Base-by-base conservation (phyloP, 2,329 filamentous ascomycete genomes). In the Nectriaceae sp. region DNA sequence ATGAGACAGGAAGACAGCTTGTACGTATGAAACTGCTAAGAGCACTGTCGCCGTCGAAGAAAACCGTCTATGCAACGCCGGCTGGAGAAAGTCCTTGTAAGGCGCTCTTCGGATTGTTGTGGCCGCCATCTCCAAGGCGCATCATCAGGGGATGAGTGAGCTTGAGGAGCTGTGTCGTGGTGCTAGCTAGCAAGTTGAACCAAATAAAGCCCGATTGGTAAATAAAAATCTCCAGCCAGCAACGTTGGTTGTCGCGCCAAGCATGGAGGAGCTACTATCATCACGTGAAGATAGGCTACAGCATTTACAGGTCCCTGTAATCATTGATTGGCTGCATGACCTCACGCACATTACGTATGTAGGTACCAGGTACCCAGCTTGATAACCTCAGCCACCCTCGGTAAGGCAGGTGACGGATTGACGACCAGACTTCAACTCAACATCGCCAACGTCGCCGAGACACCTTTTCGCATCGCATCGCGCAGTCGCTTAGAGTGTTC, bases 21-120 rank as follows among this genome's bases (percentile, higher is more conserved):
- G 82, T 31, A 82, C 46, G 67, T 94, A 96, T 65, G 89, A 90
- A 47, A 90, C 75, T 40, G 78, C 71, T 10, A 94, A 72, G 13
- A 91, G 76, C 54, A 89, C 74, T 13, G 82, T 78, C 40, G 88
- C 87, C 11, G 90, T 90, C 54, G 85, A 85, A 41, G 88, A 87
- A 71, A 97, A 97, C 62, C 91, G 84, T 62, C 89, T 81, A 70
- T 97, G 93, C 55, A 97, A 76, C 44, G 88, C 86, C 42, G 93
- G 92, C 53, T 93, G 95, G 59, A 97, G 75, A 69, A 95, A 95
- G 74, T 96, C 90, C 76, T 90, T 88, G 72, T 96, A 96, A 41
- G 80, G 76, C 62, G 75, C 73, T 65, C 68, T 80, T 77, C 76
- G 83, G 73, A 74, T 78, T 66, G 71, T 75, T 64, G 71, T 69